Base-by-base conservation (phyloP, 495 filamentous ascomycete species). In the Xylaria palmicola region DNA sequence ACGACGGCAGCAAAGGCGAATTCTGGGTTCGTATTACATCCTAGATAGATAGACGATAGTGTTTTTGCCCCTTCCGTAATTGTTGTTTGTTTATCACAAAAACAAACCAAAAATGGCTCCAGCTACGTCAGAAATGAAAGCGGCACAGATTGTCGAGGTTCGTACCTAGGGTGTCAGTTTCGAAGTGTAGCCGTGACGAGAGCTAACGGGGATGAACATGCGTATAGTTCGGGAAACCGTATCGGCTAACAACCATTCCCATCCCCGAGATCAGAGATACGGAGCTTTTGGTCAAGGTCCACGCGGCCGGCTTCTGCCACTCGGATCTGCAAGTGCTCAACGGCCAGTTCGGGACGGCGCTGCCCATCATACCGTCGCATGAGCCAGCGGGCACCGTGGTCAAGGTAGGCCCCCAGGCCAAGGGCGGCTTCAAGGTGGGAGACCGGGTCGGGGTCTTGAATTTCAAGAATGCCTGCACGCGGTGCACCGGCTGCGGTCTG, bases 211-310 rank as follows among this genome's bases (percentile, higher is more conserved):
- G 20, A 26, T 26, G 10, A 26, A 26, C 3, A 13, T 24, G 5
- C 1, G 3, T 24, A 19, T 22, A 65, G 48, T 56, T 54, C 48
- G 15, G 45, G 27, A 44, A 65, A 32, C 49, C 57, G 26, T 65
- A 65, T 41, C 44, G 41, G 36, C 8, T 61, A 15, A 37, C n/a
- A 1, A 43, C 26, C 2, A 20, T 48, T 20, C 32, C 57, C 8
- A 37, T 39, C 5, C 62, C 59, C 29, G n/a, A 40, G 17, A 36
- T 55, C 24, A 19, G 37, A 34, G 58, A 62, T 12, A 29, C 54
- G 13, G 62, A 66, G 22, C 17, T 64, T 24, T 44, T 66, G 15
- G 43, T 64, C 62, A 65, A 62, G 17, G 39, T 65, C 10, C 47
- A 52, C 22, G 59, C 51, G 3, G 63, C 63, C 2, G 36, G 59